Evolutionary conservation across 2,329 filamentous ascomycete species (phyloP), one percentile per base, ranked within the genome.

Genomic region (Ophiostoma angusticollis): DNA sequence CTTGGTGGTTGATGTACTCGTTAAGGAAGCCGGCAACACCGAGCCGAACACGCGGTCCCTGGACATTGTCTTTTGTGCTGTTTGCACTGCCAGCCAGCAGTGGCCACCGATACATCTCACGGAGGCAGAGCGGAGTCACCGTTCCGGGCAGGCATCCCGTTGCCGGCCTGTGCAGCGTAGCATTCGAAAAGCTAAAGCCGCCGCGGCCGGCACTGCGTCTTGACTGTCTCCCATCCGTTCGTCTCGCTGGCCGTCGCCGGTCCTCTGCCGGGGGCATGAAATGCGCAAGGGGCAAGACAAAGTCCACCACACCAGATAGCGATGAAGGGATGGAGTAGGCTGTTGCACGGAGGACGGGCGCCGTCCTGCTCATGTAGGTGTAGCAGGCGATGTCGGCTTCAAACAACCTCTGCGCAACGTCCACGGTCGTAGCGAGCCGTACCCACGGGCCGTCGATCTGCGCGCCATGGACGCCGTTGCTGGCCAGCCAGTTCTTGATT

Each of bases 1-100:
- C 67, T 4, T 51, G 40, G 41, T 64, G 58, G 46, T 62, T 65
- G 48, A 62, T 58, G 46, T 62, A 64, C 46, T 71, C 53, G 14
- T 67, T 64, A 1, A 70, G 58, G 49, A 70, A 71, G 7, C 68
- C 67, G 1, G 64, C 64, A 17, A 71, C 54, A 21, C 61, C 67
- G 33, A 68, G 52, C 0, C 61, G 58, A 7, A 60, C 58, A 1
- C 53, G 50, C 1, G 63, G 62, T 43, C n/a, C n/a, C n/a, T n/a
- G n/a, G 49, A 41, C 9, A 18, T 14, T 13, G 14, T 12, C 31
- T 13, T 18, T 12, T 18, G 24, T 18, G 24, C 8, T 13, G 28
- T n/a, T 11, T 17, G 16, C 3, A 12, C 4, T 12, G 13, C 19
- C 9, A 11, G 9, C 16, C 4, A 12, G n/a, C 13, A 30, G 16